Base-by-base conservation (phyloP, 140 eudicot species). In the Erigeron philadelphicus region DNA sequence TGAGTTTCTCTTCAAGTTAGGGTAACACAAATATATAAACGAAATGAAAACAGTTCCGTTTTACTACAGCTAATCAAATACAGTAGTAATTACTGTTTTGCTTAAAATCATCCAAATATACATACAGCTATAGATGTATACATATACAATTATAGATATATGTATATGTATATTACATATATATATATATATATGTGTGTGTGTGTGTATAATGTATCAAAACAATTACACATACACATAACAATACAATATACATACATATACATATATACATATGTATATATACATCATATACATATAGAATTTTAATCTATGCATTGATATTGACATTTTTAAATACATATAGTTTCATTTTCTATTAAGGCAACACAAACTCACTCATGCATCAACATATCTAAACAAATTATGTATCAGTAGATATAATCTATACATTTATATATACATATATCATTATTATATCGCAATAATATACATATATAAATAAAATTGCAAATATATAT, bases 301-400 rank as follows among this genome's bases (percentile, higher is more conserved):
- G 0, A 7, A 8, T 52, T 52, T 52, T 4, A 13, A 7, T 52
- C 15, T 10, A 48, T 9, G 40, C 38, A 31, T 31, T 0, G 4
- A 31, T 1, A 31, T 31, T 4, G 5, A 2, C 4, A 31, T 31
- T 31, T 31, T 31, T 0, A 2, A 1, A 31, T 11, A 17, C 42
- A 72, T 40, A 21, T 42, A 40, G 25, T 21, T 35, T 50, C 18
- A 17, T 7, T 65, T 25, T 42, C 43, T 7, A 12, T 47, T 7
- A 44, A 19, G 15, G 17, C 42, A 53, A 7, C 10, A 25, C 7
- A 65, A 56, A 64, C 17, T 54, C 72, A 66, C 50, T 35, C 70
- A 61, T 41, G 54, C 68, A 65, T 21, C 71, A 48, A 25, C 23
- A 69, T 54, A 53, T 4, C 42, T 18, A 11, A n/a, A 18, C 16